Conservation (phyloP, 2,329 filamentous ascomycete species). For the Incumbomyces delicatus region DNA sequence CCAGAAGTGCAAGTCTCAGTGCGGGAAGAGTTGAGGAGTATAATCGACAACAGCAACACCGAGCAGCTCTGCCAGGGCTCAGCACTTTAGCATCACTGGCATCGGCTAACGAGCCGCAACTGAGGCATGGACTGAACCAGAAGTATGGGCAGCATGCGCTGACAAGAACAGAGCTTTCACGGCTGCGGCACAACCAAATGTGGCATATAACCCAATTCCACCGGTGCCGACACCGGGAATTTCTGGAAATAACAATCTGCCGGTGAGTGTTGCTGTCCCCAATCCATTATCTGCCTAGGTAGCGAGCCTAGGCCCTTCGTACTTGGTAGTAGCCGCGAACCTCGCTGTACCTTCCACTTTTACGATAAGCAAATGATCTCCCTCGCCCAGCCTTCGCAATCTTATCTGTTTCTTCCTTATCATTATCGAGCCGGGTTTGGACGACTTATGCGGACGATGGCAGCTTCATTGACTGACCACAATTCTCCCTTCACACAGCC, state of each 20-base stretch:
- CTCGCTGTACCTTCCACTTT: conserved; percentile 2
- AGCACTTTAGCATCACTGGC: conserved; percentile 52
- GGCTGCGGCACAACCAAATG: conserved; percentile 52
- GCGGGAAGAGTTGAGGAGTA: conserved; percentile 14
- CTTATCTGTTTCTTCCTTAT: conserved; percentile 5
- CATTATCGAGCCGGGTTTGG: conserved; percentile 1
- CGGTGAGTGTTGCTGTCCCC: conserved; percentile 26
- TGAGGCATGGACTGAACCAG: conserved; percentile 30
- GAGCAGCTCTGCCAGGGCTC: conserved; percentile 44
- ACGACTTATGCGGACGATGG: conserved; percentile 28
- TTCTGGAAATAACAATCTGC: conserved; percentile 25
- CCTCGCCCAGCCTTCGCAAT: not conserved
- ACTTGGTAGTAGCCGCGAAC: no score
- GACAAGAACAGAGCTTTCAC: conserved; percentile 37
- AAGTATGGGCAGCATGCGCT: not conserved
- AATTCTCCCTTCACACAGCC: conserved; percentile 64
- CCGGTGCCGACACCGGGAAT: conserved; percentile 20
- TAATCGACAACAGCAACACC: conserved; percentile 13
- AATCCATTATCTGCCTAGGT: conserved; percentile 11
- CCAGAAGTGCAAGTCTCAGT: conserved; percentile 33
- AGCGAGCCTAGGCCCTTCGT: no score
- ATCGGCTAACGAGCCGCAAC: conserved; percentile 37
- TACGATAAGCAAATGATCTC: not conserved
- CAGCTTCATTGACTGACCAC: conserved; percentile 39
- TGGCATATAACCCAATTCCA: conserved; percentile 24